Evolutionary conservation across 345 rosid genomes (phyloP).

Genomic region (Brassica incana): DNA sequence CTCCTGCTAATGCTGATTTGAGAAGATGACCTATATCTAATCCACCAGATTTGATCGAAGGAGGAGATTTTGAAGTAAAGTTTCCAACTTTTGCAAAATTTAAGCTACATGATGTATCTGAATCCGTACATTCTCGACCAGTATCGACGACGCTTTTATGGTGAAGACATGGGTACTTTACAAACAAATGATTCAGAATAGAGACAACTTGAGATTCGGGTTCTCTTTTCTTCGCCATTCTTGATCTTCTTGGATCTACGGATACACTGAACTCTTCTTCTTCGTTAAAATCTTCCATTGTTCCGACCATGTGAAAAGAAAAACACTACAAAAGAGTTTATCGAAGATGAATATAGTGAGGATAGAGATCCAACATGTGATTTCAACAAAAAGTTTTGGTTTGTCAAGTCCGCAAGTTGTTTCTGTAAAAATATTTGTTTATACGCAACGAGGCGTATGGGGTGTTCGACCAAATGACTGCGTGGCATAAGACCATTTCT

Average conservation of each 20-base stretch:
- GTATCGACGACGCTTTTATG: not conserved
- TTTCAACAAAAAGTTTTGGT: not conserved
- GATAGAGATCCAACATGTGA: not conserved
- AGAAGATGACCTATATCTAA: constrained; percentile 76
- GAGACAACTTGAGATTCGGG: not conserved
- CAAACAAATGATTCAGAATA: not conserved
- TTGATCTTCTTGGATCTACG: not conserved
- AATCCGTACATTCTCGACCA: constrained; percentile 31
- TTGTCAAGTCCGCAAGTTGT: not conserved
- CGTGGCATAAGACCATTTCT: no score
- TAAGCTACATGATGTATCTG: constrained; percentile 56
- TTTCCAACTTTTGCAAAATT: constrained; percentile 82
- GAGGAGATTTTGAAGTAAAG: constrained; percentile 25
- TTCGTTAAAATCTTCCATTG: not conserved
- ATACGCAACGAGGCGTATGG: no score
- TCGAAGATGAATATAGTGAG: not conserved
- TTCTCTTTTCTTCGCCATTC: not conserved
- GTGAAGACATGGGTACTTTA: not conserved
- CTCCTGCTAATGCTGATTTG: constrained; percentile 94
- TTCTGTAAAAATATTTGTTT: no score
- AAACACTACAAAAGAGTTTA: not conserved
- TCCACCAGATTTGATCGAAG: constrained; percentile 57
- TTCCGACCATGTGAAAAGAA: not conserved
- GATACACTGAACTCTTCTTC: not conserved
- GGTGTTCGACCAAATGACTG: no score